phyloP scores from a whole-genome alignment of 495 filamentous ascomycete species.

The Aspergillus avenaceus region DNA sequence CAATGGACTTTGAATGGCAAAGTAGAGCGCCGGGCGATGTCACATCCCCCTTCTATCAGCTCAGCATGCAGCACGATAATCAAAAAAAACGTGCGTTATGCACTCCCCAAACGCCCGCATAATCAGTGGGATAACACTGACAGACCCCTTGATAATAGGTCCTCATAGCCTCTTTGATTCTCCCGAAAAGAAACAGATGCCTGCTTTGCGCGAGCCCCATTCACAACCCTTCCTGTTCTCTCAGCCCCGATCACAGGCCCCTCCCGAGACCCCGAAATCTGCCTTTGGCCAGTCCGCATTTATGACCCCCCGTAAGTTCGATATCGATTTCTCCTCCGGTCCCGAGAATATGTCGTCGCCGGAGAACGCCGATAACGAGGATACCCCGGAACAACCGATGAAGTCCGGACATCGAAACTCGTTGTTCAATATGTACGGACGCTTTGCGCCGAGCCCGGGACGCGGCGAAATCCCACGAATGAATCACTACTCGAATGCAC shows the following conservation, averaged over 20 bases:
- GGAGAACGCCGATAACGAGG: conserved; percentile 64
- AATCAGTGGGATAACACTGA: not conserved
- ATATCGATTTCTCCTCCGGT: conserved; percentile 70
- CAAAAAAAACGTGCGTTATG: conserved; percentile 47
- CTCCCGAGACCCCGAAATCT: conserved; percentile 25
- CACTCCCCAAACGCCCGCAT: not conserved
- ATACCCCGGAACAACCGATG: conserved; percentile 57
- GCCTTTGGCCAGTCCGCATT: conserved; percentile 67
- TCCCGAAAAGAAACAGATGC: conserved; percentile 43
- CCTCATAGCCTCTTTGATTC: conserved; percentile 49
- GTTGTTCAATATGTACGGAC: conserved; percentile 39
- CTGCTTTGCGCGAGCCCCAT: conserved; percentile 45
- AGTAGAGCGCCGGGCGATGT: conserved; percentile 51
- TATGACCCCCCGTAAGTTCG: conserved; percentile 72
- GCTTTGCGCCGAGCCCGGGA: conserved; percentile 48
- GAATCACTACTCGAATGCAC: conserved; percentile 48
- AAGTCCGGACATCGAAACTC: conserved; percentile 45
- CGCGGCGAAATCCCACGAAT: conserved; percentile 53
- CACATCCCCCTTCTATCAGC: conserved; percentile 56
- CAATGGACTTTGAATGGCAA: conserved; percentile 69
- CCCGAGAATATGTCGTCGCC: conserved; percentile 78
- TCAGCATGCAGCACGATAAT: conserved; percentile 40
- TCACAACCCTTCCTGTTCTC: conserved; percentile 45
- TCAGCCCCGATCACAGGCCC: conserved; percentile 25
- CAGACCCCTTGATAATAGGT: conserved; percentile 27